Percentiles rank a stretch among this genome's conserved stretches.
phyloP scores from a whole-genome alignment of 306 rosid species.

The Sphenostylis stenocarpa region DNA sequence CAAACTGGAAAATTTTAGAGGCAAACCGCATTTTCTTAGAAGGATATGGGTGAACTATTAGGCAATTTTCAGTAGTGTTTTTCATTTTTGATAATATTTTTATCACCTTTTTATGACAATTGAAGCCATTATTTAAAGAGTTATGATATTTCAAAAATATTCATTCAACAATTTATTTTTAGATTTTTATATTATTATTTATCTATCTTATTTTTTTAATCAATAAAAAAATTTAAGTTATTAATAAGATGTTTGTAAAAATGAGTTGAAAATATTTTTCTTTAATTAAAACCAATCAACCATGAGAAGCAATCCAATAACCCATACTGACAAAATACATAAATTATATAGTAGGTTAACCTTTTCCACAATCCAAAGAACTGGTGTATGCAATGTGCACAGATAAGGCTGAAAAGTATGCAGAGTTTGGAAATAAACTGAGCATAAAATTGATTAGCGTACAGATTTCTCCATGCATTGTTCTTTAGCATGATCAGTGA shows the following conservation, averaged over 20 bases:
- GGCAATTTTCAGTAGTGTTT: not conserved
- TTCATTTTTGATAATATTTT: too few relatives aligned
- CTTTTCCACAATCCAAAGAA: not conserved
- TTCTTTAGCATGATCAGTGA: conserved; percentile 40
- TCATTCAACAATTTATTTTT: too few relatives aligned
- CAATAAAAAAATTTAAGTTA: too few relatives aligned
- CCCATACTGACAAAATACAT: not conserved
- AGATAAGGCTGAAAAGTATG: not conserved
- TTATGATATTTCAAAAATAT: too few relatives aligned
- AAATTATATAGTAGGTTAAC: not conserved
- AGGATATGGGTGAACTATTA: not conserved
- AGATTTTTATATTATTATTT: too few relatives aligned
- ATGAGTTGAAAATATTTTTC: too few relatives aligned
- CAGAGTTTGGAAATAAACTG: not conserved
- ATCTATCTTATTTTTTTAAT: too few relatives aligned
- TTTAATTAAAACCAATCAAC: not conserved
- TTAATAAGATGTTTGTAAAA: too few relatives aligned
- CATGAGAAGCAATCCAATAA: not conserved
- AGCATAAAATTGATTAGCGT: not conserved
- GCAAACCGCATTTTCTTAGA: not conserved
- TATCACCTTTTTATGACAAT: too few relatives aligned
- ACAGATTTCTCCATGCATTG: conserved; percentile 53
- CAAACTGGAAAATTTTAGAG: not conserved
- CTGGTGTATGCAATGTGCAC: not conserved
- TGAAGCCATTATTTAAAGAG: too few relatives aligned